Evolutionary conservation across 495 filamentous ascomycete genomes (phyloP).

Genomic region (Daldinia caldariorum): DNA sequence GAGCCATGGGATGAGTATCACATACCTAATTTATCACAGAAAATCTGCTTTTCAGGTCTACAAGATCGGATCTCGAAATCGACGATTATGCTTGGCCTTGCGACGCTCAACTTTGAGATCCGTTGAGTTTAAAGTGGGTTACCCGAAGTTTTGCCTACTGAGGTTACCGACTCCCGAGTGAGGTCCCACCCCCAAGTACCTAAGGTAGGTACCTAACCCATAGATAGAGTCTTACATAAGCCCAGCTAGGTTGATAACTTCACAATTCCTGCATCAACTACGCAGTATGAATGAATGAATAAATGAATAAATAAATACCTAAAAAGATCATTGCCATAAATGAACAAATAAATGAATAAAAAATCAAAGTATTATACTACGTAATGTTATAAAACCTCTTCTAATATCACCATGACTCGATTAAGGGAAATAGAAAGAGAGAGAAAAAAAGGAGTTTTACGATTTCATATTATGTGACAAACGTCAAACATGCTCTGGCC

Average conservation of each 20-base stretch:
- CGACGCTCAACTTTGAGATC: neutral
- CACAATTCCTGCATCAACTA: no score
- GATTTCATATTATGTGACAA: conserved; percentile 26
- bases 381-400: neutral
- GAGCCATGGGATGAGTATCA: neutral
- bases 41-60: neutral
- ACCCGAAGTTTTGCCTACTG: conserved; percentile 4
- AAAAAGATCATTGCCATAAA: no score
- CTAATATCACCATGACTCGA: neutral
- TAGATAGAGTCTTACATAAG: neutral
- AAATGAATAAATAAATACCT: no score
- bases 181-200: no score
- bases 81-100: conserved; percentile 1
- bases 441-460: conserved; percentile 13
- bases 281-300: no score
- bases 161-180: no score
- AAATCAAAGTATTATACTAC: no score
- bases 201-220: no score
- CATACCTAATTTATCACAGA: conserved; percentile 10
- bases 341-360: no score
- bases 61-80: neutral
- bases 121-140: neutral
- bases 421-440: neutral
- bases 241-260: no score
- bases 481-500: conserved; percentile 18